A percentile compares a stretch with the other conserved stretches of the same genome.
phyloP scores from a whole-genome alignment of 495 filamentous ascomycete genomes.

The Podospora sp. region DNA sequence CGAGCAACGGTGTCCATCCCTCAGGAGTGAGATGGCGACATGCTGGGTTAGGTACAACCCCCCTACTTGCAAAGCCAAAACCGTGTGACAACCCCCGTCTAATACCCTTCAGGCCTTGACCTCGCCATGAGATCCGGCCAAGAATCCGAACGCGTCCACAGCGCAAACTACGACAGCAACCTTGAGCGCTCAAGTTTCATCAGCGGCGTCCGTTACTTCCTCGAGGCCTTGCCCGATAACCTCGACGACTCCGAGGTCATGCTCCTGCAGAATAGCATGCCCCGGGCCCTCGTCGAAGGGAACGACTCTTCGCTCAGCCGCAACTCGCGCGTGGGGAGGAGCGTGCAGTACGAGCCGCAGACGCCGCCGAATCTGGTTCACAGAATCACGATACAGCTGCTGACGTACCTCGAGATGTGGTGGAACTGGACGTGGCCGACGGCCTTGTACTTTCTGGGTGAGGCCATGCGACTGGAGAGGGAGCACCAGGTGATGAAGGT shows the following conservation, averaged over 20 bases:
- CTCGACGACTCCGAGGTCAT: slow-evolving; percentile 52
- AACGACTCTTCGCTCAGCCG: background rate
- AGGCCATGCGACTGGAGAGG: slow-evolving; percentile 21
- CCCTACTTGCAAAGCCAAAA: too few relatives aligned
- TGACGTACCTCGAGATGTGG: slow-evolving; percentile 18
- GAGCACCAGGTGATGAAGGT: slow-evolving; percentile 21
- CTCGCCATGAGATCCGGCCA: slow-evolving; percentile 24
- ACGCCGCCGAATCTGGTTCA: slow-evolving; percentile 16
- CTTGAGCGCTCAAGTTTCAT: slow-evolving; percentile 70
- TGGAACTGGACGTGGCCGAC: slow-evolving; percentile 17
- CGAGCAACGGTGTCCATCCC: background rate
- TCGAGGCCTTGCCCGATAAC: slow-evolving; percentile 64
- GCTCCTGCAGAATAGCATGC: slow-evolving; percentile 51
- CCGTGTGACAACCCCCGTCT: too few relatives aligned
- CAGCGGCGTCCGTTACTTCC: slow-evolving; percentile 64
- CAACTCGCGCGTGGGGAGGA: background rate
- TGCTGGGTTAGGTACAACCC: slow-evolving; percentile 14
- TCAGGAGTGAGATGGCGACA: slow-evolving; percentile 30
- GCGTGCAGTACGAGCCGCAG: background rate
- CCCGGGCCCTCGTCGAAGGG: slow-evolving; percentile 26
- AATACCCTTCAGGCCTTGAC: slow-evolving; percentile 18
- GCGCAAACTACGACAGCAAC: slow-evolving; percentile 24
- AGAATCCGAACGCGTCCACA: background rate
- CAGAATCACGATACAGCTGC: slow-evolving; percentile 14
- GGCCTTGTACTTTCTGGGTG: background rate